Percentiles rank a stretch among this genome's conserved stretches.
These are phyloP conservation scores for Coprinopsis sp. DNA, from an alignment of 768 basidiomycete genomes.

Conservation along the genomic window DNA sequence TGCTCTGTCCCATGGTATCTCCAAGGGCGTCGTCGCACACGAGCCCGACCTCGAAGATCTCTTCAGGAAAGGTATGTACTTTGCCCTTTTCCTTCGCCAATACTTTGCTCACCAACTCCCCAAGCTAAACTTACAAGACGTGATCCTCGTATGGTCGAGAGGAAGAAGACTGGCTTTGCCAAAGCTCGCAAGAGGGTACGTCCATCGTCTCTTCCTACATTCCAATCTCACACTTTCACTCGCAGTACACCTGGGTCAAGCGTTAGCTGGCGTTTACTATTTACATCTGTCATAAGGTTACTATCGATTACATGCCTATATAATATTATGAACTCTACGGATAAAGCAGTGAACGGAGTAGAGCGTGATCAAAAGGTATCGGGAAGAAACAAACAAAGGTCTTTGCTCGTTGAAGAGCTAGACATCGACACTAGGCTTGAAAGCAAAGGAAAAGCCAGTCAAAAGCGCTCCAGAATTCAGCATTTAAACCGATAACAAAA, in stretches of 20 bases:
- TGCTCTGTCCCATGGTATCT: constrained; percentile 73
- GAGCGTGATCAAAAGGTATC: too few relatives aligned
- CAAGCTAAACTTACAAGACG: constrained; percentile 81
- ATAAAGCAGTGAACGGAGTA: too few relatives aligned
- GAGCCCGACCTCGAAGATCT: constrained; percentile 60
- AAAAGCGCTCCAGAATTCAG: too few relatives aligned
- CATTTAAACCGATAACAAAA: not conserved
- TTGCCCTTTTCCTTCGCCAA: not conserved
- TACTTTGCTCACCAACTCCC: constrained; percentile 11
- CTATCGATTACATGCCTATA: constrained; percentile 13
- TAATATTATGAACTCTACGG: constrained; percentile 9
- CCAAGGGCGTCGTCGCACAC: constrained; percentile 69
- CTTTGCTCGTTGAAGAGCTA: too few relatives aligned
- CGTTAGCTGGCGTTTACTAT: constrained; percentile 44
- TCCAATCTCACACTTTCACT: constrained; percentile 7
- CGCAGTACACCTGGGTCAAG: constrained; percentile 93
- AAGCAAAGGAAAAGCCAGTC: not conserved
- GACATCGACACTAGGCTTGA: too few relatives aligned
- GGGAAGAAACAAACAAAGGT: too few relatives aligned
- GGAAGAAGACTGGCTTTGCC: constrained; percentile 91
- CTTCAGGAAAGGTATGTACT: constrained; percentile 66
- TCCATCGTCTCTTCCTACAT: constrained; percentile 2
- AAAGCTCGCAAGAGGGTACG: constrained; percentile 91
- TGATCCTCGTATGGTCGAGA: constrained; percentile 97
- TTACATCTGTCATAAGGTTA: constrained; percentile 7